phyloP scores from a whole-genome alignment of 805 yeast genomes.

The Yamadazyma paraphyllophila region DNA sequence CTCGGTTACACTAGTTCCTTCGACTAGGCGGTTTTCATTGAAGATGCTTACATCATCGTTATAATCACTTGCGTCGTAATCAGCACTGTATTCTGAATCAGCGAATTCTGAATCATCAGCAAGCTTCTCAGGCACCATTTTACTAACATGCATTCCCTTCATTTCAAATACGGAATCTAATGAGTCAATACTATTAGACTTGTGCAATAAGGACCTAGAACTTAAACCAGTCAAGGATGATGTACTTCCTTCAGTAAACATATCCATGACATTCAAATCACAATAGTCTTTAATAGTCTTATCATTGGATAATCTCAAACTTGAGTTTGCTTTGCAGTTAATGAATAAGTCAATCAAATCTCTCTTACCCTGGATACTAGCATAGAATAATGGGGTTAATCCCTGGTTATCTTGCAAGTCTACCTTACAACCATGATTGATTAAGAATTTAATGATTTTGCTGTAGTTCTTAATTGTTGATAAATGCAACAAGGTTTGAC shows the following conservation, averaged over 20 bases:
- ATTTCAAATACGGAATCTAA: slow-evolving; percentile 39
- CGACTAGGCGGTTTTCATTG: slow-evolving; percentile 2
- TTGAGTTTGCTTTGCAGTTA: slow-evolving; percentile 61
- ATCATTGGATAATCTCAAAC: slow-evolving; percentile 52
- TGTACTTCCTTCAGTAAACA: slow-evolving; percentile 29
- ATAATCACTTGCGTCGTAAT: slow-evolving; percentile 18
- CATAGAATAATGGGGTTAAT: slow-evolving; percentile 83
- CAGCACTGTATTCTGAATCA: slow-evolving; percentile 26
- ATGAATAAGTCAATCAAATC: slow-evolving; percentile 60
- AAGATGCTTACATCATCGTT: slow-evolving; percentile 14
- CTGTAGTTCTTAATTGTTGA: slow-evolving; percentile 75
- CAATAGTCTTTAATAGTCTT: slow-evolving; percentile 39
- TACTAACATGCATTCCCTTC: slow-evolving; percentile 38
- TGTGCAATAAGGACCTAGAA: slow-evolving; percentile 19
- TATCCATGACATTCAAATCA: slow-evolving; percentile 44
- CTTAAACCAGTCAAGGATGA: background rate
- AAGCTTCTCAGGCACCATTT: slow-evolving; percentile 29
- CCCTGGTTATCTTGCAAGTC: slow-evolving; percentile 79
- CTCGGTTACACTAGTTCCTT: background rate
- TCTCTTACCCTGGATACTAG: slow-evolving; percentile 72
- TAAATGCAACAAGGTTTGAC: slow-evolving; percentile 85
- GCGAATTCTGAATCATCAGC: slow-evolving; percentile 32
- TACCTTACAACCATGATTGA: slow-evolving; percentile 64
- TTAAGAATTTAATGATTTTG: slow-evolving; percentile 58
- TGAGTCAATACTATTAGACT: slow-evolving; percentile 37